A percentile compares a stretch with the other conserved stretches of the same genome.
Conservation (phyloP, 2,329 filamentous ascomycete species). For the Cadophora luteo-olivacea region DNA sequence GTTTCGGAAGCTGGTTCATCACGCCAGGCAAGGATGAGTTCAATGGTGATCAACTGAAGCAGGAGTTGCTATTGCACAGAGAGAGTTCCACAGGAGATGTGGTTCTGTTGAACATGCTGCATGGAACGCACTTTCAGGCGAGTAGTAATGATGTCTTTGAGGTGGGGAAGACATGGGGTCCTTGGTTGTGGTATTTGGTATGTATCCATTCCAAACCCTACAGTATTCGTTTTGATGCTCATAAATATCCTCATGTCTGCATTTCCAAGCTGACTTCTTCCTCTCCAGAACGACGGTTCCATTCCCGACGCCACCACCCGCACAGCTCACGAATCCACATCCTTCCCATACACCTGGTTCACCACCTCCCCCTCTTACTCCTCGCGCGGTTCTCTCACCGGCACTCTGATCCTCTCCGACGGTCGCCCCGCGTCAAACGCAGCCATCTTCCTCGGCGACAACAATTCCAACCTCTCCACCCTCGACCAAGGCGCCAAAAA, state of each 20-base stretch:
- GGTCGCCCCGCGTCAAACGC: constrained; percentile 55
- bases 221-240: no score
- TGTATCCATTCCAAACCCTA: neutral
- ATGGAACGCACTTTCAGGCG: constrained; percentile 56
- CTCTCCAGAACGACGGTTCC: constrained; percentile 51
- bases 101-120: constrained; percentile 61
- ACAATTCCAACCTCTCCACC: constrained; percentile 51
- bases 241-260: neutral
- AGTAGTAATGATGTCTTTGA: constrained; percentile 46
- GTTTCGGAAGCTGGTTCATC: constrained; percentile 58
- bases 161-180: constrained; percentile 52
- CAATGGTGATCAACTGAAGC: constrained; percentile 59
- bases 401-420: constrained; percentile 53
- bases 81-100: constrained; percentile 57
- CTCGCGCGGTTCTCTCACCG: constrained; percentile 54
- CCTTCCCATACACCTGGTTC: constrained; percentile 58
- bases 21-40: constrained; percentile 58
- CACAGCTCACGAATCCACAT: constrained; percentile 49
- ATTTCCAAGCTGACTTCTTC: neutral
- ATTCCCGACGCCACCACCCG: constrained; percentile 50
- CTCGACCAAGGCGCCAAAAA: constrained; percentile 56
- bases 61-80: constrained; percentile 59
- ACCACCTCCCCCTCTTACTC: constrained; percentile 51
- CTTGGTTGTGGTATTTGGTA: constrained; percentile 32
- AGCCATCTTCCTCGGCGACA: constrained; percentile 58